phyloP scores from a whole-genome alignment of 2,329 filamentous ascomycete genomes.

The Tolypocladium pustulatum region DNA sequence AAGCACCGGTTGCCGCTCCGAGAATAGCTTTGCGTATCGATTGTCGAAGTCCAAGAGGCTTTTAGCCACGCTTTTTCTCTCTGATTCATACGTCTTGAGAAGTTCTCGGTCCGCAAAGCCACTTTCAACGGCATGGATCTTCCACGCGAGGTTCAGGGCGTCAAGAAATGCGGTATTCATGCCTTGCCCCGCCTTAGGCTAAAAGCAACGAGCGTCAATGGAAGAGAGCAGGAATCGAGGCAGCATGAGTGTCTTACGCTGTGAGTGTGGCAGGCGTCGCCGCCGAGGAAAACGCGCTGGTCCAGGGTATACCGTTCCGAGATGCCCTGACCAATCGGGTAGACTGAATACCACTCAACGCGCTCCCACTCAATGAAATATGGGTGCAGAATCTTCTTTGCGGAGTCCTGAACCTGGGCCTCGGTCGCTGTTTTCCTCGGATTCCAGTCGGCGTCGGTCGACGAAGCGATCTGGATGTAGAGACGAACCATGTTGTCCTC shows the following conservation, averaged over 20 bases:
- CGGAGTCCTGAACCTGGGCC: constrained; percentile 52
- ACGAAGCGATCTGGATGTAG: constrained; percentile 57
- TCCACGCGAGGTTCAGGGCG: constrained; percentile 88
- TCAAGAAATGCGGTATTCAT: constrained; percentile 76
- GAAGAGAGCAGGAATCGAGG: background rate
- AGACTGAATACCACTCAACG: constrained; percentile 67
- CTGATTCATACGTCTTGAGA: constrained; percentile 75
- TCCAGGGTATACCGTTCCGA: constrained; percentile 57
- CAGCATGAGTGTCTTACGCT: constrained; percentile 37
- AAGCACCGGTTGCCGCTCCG: constrained; percentile 61
- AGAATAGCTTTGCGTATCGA: constrained; percentile 84
- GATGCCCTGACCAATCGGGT: constrained; percentile 66
- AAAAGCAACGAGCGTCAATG: constrained; percentile 19
- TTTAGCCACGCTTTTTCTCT: constrained; percentile 78
- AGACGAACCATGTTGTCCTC: constrained; percentile 59
- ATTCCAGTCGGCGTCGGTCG: constrained; percentile 49
- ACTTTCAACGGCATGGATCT: constrained; percentile 81
- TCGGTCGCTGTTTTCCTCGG: constrained; percentile 53
- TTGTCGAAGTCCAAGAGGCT: constrained; percentile 78
- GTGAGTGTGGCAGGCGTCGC: constrained; percentile 72
- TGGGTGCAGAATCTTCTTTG: constrained; percentile 54
- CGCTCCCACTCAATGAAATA: constrained; percentile 58
- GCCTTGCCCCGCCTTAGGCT: constrained; percentile 68
- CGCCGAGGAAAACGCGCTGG: constrained; percentile 62
- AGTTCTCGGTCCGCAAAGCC: constrained; percentile 68